These are phyloP conservation scores for Chrysoporthe austroafricana DNA, from an alignment of 2,329 filamentous ascomycete genomes.

Conservation along the genomic window DNA sequence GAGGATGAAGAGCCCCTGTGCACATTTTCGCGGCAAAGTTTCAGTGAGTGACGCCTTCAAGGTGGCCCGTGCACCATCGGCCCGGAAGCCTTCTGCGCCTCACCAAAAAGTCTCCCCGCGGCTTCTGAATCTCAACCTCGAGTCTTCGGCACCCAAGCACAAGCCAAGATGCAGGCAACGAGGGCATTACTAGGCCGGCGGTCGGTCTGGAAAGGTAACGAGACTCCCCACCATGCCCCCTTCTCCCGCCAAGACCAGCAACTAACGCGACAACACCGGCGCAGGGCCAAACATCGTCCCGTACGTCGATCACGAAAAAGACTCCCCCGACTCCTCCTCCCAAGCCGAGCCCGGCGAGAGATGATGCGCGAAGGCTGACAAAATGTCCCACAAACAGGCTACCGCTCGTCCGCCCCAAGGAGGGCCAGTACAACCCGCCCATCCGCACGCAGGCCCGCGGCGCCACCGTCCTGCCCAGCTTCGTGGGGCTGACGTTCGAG, in stretches of 20 bases:
- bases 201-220: slow-evolving; percentile 29
- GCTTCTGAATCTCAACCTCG: background rate
- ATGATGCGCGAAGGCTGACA: background rate
- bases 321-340: slow-evolving; percentile 16
- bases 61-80: background rate
- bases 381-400: slow-evolving; percentile 45
- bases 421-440: slow-evolving; percentile 67
- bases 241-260: too few relatives aligned
- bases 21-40: too few relatives aligned
- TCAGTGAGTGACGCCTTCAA: background rate
- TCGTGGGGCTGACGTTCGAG: slow-evolving; percentile 87
- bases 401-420: slow-evolving; percentile 64
- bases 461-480: slow-evolving; percentile 89
- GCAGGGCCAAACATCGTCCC: slow-evolving; percentile 70
- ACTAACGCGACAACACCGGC: slow-evolving; percentile 20
- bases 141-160: slow-evolving; percentile 11
- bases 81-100: background rate
- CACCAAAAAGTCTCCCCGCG: background rate
- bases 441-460: slow-evolving; percentile 86
- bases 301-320: slow-evolving; percentile 33
- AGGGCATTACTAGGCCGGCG: slow-evolving; percentile 38
- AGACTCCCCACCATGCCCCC: background rate
- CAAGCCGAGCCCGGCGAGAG: slow-evolving; percentile 10
- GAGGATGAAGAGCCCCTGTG: too few relatives aligned
- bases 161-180: slow-evolving; percentile 42